Evolutionary conservation across 1,139 yeast genomes (phyloP).

Genomic region (Candida albicans): DNA sequence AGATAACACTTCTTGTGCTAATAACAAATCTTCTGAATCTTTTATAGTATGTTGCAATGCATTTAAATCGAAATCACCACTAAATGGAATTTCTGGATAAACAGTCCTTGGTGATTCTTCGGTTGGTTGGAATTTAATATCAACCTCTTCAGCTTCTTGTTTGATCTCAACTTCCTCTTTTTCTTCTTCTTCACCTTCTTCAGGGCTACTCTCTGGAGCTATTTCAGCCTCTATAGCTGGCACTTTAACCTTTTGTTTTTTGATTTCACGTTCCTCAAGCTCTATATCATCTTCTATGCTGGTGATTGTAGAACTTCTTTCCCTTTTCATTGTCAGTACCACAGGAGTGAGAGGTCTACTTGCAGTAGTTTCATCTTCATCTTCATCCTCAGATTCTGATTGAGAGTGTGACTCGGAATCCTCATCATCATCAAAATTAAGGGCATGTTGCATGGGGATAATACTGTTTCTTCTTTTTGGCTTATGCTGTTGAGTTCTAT

Average conservation of each 20-base stretch:
- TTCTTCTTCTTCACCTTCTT: constrained; percentile 7
- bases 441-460: constrained; percentile 72
- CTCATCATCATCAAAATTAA: constrained; percentile 52
- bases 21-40: constrained; percentile 71
- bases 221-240: constrained; percentile 31
- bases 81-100: constrained; percentile 40
- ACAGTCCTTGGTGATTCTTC: constrained; percentile 49
- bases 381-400: constrained; percentile 6
- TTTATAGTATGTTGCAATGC: constrained; percentile 55
- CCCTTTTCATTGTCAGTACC: constrained; percentile 29
- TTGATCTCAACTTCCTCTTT: constrained; percentile 8
- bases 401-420: constrained; percentile 17
- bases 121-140: constrained; percentile 46
- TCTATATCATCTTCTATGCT: constrained; percentile 36
- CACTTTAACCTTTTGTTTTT: constrained; percentile 16
- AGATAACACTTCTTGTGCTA: constrained; percentile 49
- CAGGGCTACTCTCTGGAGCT: constrained; percentile 6
- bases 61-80: constrained; percentile 43
- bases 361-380: constrained; percentile 35
- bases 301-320: constrained; percentile 28
- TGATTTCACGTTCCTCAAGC: constrained; percentile 12
- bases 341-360: constrained; percentile 46
- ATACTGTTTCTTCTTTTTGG: constrained; percentile 25
- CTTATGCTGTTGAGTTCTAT: constrained; percentile 13
- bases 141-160: constrained; percentile 20